Evolutionary conservation across 139 green algal genomes (phyloP).

Genomic region (Bryopsis sp.): DNA sequence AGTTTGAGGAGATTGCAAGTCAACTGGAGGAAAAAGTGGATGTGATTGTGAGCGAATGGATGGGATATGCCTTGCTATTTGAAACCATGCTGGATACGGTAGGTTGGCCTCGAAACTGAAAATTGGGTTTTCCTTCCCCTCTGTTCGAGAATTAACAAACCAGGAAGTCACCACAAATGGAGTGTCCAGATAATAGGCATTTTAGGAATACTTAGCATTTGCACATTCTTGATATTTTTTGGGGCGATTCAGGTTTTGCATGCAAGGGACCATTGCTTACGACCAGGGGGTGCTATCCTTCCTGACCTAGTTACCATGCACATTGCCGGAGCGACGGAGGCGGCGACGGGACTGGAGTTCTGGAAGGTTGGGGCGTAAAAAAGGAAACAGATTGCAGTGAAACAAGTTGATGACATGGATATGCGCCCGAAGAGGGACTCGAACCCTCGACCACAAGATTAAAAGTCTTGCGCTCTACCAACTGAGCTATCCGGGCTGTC

Average conservation of each 20-base stretch:
- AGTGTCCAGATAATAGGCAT: background rate
- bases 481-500: slow-evolving; percentile 20
- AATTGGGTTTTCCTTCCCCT: background rate
- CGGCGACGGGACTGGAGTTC: slow-evolving; percentile 51
- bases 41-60: slow-evolving; percentile 93
- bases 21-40: slow-evolving; percentile 53
- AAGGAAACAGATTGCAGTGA: background rate
- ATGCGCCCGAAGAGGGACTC: slow-evolving; percentile 15
- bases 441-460: slow-evolving; percentile 20
- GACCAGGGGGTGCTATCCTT: slow-evolving; percentile 79
- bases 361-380: slow-evolving; percentile 41
- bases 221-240: too few relatives aligned
- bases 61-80: slow-evolving; percentile 96
- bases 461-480: slow-evolving; percentile 22
- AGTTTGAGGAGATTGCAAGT: slow-evolving; percentile 53
- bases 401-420: background rate
- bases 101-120: background rate
- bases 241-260: slow-evolving; percentile 21
- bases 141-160: background rate
- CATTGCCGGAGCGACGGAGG: slow-evolving; percentile 48
- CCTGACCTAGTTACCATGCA: slow-evolving; percentile 72
- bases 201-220: slow-evolving; percentile 5
- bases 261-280: slow-evolving; percentile 51
- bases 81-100: slow-evolving; percentile 93
- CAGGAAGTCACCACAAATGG: background rate